phyloP scores from a whole-genome alignment of 257 asterid species.

The Linderniella brevidens region DNA sequence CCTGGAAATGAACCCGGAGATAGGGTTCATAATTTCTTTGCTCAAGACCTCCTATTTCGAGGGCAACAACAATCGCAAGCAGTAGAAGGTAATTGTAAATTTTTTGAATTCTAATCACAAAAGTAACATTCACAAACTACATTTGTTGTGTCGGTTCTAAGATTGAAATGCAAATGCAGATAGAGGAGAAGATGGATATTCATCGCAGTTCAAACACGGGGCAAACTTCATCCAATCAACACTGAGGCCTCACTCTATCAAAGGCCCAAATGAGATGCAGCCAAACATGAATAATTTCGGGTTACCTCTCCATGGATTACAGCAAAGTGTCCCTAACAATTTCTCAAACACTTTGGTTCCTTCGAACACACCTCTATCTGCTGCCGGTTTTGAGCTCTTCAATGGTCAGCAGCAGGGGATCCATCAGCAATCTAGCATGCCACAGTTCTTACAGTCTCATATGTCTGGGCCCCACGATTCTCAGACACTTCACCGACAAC shows the following conservation, averaged over 20 bases:
- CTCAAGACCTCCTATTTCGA: constrained; percentile 49
- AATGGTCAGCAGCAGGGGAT: constrained; percentile 78
- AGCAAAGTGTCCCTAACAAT: constrained; percentile 41
- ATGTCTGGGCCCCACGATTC: constrained; percentile 45
- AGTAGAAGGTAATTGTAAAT: constrained; percentile 40
- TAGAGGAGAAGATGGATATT: constrained; percentile 42
- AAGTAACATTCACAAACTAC: not conserved
- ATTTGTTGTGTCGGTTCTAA: not conserved
- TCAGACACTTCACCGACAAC: constrained; percentile 69
- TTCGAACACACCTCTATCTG: constrained; percentile 37
- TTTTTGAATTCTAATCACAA: constrained; percentile 22
- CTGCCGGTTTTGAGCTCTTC: constrained; percentile 74
- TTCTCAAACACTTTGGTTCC: constrained; percentile 40
- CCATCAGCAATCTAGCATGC: constrained; percentile 48
- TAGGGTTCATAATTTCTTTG: constrained; percentile 85
- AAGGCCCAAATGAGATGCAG: constrained; percentile 29
- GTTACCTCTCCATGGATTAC: constrained; percentile 39
- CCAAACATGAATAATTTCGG: constrained; percentile 46
- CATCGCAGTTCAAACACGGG: constrained; percentile 37
- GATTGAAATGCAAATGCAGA: constrained; percentile 13
- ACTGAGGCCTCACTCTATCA: constrained; percentile 37
- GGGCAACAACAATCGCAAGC: constrained; percentile 50
- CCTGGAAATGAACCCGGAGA: constrained; percentile 86
- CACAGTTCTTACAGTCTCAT: constrained; percentile 58
- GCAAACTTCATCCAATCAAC: constrained; percentile 39